phyloP scores from a whole-genome alignment of 2,329 filamentous ascomycete genomes.

The Neonectria sp. region DNA sequence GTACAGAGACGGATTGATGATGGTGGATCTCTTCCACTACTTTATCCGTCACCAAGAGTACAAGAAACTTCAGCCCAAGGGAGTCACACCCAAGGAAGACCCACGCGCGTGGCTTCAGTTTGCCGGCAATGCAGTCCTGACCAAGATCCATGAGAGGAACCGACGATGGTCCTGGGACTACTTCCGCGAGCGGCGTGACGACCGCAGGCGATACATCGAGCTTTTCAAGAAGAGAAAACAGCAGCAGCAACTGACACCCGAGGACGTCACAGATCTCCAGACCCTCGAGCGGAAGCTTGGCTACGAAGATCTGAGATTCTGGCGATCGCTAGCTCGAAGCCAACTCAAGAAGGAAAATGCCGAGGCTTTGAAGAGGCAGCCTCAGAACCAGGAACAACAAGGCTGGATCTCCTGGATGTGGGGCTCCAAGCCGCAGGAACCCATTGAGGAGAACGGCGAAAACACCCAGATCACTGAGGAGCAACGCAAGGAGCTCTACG shows the following conservation, averaged over 20 bases:
- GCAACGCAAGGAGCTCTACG: slow-evolving; percentile 95
- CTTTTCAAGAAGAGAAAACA: slow-evolving; percentile 96
- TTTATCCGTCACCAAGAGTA: slow-evolving; percentile 98
- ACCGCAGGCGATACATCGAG: slow-evolving; percentile 89
- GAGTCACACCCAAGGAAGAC: slow-evolving; percentile 85
- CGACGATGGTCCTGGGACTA: slow-evolving; percentile 96
- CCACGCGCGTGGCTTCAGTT: slow-evolving; percentile 94
- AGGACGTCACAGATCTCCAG: slow-evolving; percentile 81
- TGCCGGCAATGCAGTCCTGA: slow-evolving; percentile 88
- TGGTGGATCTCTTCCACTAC: slow-evolving; percentile 98
- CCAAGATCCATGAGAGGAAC: slow-evolving; percentile 96
- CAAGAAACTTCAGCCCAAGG: slow-evolving; percentile 91
- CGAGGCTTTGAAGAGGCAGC: slow-evolving; percentile 80
- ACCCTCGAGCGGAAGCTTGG: slow-evolving; percentile 87
- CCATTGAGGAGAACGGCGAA: slow-evolving; percentile 74
- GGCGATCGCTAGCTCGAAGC: slow-evolving; percentile 93
- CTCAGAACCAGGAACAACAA: slow-evolving; percentile 75
- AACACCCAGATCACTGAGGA: slow-evolving; percentile 94
- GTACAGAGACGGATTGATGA: slow-evolving; percentile 97
- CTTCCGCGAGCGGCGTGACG: slow-evolving; percentile 92
- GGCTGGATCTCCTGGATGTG: slow-evolving; percentile 95
- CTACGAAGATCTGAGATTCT: slow-evolving; percentile 98
- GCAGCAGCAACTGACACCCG: slow-evolving; percentile 77
- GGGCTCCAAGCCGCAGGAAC: slow-evolving; percentile 79
- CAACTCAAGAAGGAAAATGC: slow-evolving; percentile 96